Conservation (phyloP, 2,329 filamentous ascomycete species). For the Dactylellina haptotyla region DNA sequence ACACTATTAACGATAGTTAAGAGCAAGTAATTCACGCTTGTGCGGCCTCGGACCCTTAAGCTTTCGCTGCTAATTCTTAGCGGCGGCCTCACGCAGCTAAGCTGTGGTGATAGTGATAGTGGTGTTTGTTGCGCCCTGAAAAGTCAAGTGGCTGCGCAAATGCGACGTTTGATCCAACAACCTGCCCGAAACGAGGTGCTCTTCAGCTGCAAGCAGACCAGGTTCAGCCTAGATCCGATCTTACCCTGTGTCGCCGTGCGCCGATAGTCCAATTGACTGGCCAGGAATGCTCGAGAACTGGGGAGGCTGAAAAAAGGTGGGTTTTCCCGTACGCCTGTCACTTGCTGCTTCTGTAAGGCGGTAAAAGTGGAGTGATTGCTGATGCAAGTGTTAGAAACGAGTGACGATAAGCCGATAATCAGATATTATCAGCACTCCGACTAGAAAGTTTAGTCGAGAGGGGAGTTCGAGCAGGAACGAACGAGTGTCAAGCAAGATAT, state of each 20-base stretch:
- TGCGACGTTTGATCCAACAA: constrained; percentile 50
- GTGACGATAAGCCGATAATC: constrained; percentile 7
- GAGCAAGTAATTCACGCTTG: too few species aligned
- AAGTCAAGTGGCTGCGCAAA: constrained; percentile 46
- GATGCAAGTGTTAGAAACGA: constrained; percentile 24
- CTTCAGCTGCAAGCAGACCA: constrained; percentile 22
- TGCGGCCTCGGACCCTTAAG: too few species aligned
- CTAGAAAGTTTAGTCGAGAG: not conserved
- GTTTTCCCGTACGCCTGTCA: constrained; percentile 12
- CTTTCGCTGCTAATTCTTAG: too few species aligned
- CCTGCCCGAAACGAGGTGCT: constrained; percentile 17
- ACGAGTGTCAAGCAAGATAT: constrained; percentile 4
- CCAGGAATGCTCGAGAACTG: constrained; percentile 16
- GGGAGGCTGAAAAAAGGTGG: constrained; percentile 35
- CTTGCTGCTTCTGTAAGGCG: constrained; percentile 25
- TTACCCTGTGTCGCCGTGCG: not conserved
- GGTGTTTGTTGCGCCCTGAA: not conserved
- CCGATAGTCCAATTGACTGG: not conserved
- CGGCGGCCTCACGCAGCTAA: too few species aligned
- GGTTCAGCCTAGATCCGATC: constrained; percentile 27
- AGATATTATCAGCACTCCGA: too few species aligned
- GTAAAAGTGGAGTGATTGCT: constrained; percentile 6
- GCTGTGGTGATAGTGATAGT: constrained; percentile 5
- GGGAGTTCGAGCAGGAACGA: constrained; percentile 18
- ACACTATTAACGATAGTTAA: too few species aligned